These are phyloP conservation scores for Seiridium cupressi DNA, from an alignment of 2,329 filamentous ascomycete genomes.

Conservation along the genomic window DNA sequence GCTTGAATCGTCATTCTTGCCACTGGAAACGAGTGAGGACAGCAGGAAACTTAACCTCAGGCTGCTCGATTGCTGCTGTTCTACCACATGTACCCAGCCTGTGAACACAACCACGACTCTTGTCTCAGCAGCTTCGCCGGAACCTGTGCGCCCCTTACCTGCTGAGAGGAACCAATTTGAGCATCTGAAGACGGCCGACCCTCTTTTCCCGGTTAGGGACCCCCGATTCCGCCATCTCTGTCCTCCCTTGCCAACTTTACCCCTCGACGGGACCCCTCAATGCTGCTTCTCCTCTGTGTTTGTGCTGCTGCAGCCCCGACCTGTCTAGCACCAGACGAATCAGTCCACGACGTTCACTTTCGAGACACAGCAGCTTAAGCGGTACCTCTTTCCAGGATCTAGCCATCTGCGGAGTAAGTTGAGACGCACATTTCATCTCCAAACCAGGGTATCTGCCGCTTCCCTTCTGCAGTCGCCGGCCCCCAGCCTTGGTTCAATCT, in stretches of 20 bases:
- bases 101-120: not conserved
- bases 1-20: conserved; percentile 4
- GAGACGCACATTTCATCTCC: conserved; percentile 10
- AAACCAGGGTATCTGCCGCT: conserved; percentile 4
- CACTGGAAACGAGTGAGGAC: not conserved
- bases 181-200: not conserved
- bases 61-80: not conserved
- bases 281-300: conserved; percentile 1
- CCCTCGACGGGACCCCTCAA: conserved; percentile 4
- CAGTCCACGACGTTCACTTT: not conserved
- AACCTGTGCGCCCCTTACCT: no score
- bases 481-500: not conserved
- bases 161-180: no score
- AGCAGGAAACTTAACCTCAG: not conserved
- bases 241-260: not conserved
- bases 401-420: conserved; percentile 15
- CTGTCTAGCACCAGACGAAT: not conserved
- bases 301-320: not conserved
- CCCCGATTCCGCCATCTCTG: not conserved
- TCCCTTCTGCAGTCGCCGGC: not conserved
- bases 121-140: no score
- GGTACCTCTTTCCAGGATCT: not conserved
- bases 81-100: not conserved
- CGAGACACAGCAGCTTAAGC: not conserved
- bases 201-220: not conserved